Evolutionary conservation across 2,329 filamentous ascomycete genomes (phyloP).

Genomic region (Fusarium palustre): DNA sequence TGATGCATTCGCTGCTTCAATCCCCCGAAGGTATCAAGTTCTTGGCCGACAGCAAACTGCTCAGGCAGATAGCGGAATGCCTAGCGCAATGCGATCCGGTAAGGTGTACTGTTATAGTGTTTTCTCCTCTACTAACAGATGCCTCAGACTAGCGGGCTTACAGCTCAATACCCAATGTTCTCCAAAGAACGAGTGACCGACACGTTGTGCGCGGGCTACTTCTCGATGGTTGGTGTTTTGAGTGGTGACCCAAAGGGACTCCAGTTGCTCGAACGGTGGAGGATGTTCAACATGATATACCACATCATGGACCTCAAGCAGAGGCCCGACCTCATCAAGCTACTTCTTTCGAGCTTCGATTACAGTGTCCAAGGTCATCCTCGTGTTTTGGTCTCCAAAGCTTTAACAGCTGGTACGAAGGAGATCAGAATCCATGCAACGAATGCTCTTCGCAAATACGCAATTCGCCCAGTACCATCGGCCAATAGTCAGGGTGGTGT

Average conservation of each 20-base stretch:
- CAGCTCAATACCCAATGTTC: constrained; percentile 89
- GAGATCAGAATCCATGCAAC: constrained; percentile 92
- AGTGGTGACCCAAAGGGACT: constrained; percentile 86
- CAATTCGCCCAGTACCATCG: constrained; percentile 63
- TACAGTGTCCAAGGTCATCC: constrained; percentile 91
- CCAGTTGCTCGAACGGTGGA: constrained; percentile 93
- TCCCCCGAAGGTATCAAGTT: constrained; percentile 87
- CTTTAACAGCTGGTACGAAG: constrained; percentile 90
- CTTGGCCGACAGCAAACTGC: constrained; percentile 88
- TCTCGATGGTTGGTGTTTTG: constrained; percentile 88
- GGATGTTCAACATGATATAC: constrained; percentile 99
- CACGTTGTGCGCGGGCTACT: constrained; percentile 92
- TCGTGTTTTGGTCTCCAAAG: constrained; percentile 91
- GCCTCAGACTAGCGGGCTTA: constrained; percentile 73
- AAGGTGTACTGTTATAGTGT: constrained; percentile 46
- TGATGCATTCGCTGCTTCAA: constrained; percentile 88
- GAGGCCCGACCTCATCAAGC: constrained; percentile 89
- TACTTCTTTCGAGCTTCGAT: constrained; percentile 90
- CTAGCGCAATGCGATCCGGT: constrained; percentile 94
- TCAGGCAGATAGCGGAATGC: constrained; percentile 95
- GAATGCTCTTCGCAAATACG: constrained; percentile 87
- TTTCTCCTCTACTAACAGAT: constrained; percentile 39
- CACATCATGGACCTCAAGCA: constrained; percentile 94
- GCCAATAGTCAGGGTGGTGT: constrained; percentile 54
- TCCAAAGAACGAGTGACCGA: constrained; percentile 85